Conservation (phyloP, 1,284 basidiomycete genomes). For the Malassezia caprae region DNA sequence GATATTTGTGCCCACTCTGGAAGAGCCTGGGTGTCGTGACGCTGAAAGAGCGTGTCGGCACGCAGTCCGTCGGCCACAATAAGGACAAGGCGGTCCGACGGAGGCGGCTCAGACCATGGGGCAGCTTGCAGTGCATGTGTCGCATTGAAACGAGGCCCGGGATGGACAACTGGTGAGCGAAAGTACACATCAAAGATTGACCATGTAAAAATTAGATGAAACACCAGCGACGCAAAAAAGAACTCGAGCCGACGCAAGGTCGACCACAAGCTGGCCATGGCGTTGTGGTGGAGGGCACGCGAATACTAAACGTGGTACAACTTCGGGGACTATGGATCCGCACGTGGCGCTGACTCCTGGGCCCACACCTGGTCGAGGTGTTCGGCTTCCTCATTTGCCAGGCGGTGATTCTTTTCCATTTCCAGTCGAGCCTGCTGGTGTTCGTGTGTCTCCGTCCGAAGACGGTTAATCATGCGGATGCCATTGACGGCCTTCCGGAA, state of each 20-base stretch:
- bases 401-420: slow-evolving; percentile 9
- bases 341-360: background rate
- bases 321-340: background rate
- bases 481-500: slow-evolving; percentile 46
- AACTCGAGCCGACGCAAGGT: slow-evolving; percentile 22
- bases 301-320: background rate
- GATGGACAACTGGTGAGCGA: slow-evolving; percentile 52
- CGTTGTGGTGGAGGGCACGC: background rate
- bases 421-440: slow-evolving; percentile 13
- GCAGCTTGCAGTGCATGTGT: background rate
- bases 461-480: slow-evolving; percentile 34
- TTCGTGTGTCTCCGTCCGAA: slow-evolving; percentile 24
- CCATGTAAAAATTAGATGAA: slow-evolving; percentile 34
- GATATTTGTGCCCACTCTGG: slow-evolving; percentile 23
- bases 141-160: slow-evolving; percentile 26
- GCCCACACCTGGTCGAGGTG: slow-evolving; percentile 28
- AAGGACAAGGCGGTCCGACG: slow-evolving; percentile 66
- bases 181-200: slow-evolving; percentile 78
- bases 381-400: slow-evolving; percentile 20
- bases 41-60: slow-evolving; percentile 66
- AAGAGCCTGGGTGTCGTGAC: slow-evolving; percentile 15
- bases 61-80: slow-evolving; percentile 66
- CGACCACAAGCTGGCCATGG: background rate
- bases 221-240: slow-evolving; percentile 50
- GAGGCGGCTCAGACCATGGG: slow-evolving; percentile 18